Evolutionary conservation across 208 protist genomes (phyloP).

Genomic region (Leishmania guyanensis): DNA sequence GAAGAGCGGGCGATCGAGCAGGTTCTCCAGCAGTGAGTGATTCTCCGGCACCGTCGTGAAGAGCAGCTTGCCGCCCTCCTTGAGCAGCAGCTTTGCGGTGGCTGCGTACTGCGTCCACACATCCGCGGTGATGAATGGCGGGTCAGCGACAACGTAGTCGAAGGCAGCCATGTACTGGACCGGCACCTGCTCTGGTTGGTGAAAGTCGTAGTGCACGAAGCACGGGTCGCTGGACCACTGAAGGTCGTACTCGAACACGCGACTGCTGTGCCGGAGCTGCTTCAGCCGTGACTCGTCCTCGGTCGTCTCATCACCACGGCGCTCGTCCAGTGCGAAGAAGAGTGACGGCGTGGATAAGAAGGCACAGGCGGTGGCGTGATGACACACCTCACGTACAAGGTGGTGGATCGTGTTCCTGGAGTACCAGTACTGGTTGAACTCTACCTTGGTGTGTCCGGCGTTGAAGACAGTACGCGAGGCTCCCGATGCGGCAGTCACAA

Average conservation of each 20-base stretch:
- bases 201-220: conserved; percentile 92
- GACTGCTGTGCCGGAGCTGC: conserved; percentile 45
- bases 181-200: conserved; percentile 72
- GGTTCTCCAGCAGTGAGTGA: conserved; percentile 72
- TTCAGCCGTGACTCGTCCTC: conserved; percentile 22
- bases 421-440: conserved; percentile 96
- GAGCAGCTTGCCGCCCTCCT: conserved; percentile 78
- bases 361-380: conserved; percentile 72
- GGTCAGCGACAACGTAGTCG: conserved; percentile 94
- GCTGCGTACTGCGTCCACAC: conserved; percentile 86
- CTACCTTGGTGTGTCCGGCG: conserved; percentile 39
- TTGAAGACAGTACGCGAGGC: conserved; percentile 21
- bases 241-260: conserved; percentile 87
- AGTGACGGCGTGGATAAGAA: conserved; percentile 92
- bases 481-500: background rate
- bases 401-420: conserved; percentile 75
- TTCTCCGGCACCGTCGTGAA: conserved; percentile 93
- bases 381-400: conserved; percentile 67
- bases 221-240: conserved; percentile 73
- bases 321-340: conserved; percentile 84
- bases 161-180: conserved; percentile 76
- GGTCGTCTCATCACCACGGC: conserved; percentile 20
- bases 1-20: conserved; percentile 73
- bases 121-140: conserved; percentile 93
- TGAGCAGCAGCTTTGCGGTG: conserved; percentile 54